phyloP scores from a whole-genome alignment of 176 grass and related monocot genomes.

The Musa schizocarpa region DNA sequence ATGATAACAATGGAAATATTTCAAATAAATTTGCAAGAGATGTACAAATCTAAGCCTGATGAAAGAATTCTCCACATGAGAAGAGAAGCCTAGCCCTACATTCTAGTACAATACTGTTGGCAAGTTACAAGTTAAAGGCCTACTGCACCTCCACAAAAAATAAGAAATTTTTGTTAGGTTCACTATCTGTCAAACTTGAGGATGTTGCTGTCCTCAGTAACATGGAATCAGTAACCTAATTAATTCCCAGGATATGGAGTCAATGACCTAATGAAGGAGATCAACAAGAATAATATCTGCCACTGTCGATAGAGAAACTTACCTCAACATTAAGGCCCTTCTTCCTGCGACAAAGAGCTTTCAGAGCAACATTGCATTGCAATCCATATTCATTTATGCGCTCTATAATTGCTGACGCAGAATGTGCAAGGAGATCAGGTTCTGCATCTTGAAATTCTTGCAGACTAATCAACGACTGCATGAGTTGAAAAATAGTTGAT shows the following conservation, averaged over 20 bases:
- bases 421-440: conserved; percentile 74
- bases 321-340: conserved; percentile 80
- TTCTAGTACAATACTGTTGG: too few relatives aligned
- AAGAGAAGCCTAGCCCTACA: too few relatives aligned
- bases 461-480: conserved; percentile 58
- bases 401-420: conserved; percentile 66
- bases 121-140: too few relatives aligned
- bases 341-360: conserved; percentile 74
- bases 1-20: too few relatives aligned
- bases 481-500: background rate
- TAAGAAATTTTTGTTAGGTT: background rate
- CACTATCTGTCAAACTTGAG: background rate
- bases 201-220: background rate
- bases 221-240: background rate
- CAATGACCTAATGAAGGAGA: background rate
- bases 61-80: too few relatives aligned
- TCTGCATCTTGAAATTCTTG: conserved; percentile 90
- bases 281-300: background rate
- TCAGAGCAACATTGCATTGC: conserved; percentile 44
- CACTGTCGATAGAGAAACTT: conserved; percentile 11
- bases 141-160: too few relatives aligned
- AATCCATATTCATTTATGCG: conserved; percentile 45
- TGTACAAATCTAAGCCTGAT: background rate
- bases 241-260: background rate
- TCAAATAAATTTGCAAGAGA: background rate